phyloP scores from a whole-genome alignment of 2,329 filamentous ascomycete species.

The Alternaria triticimaculans region DNA sequence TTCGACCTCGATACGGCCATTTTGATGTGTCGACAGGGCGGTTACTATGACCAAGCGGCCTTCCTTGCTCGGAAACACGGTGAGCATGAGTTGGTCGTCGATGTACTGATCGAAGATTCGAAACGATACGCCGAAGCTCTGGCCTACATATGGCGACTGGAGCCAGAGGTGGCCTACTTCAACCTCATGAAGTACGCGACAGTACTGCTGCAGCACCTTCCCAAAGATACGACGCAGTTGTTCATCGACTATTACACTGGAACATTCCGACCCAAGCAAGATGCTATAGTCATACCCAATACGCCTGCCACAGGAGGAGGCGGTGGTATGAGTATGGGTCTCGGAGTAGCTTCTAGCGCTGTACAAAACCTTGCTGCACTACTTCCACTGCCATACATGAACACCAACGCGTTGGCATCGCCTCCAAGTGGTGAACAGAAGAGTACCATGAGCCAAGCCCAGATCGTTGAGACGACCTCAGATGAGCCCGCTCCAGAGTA shows the following conservation, averaged over 20 bases:
- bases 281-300: constrained; percentile 60
- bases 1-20: constrained; percentile 98
- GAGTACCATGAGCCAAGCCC: constrained; percentile 61
- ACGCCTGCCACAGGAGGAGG: constrained; percentile 53
- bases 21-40: constrained; percentile 94
- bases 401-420: constrained; percentile 63
- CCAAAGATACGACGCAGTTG: constrained; percentile 79
- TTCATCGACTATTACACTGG: constrained; percentile 97
- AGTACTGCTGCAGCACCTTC: constrained; percentile 86
- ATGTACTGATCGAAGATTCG: constrained; percentile 94
- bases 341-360: constrained; percentile 68
- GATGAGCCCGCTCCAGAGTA: constrained; percentile 67
- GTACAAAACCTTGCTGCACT: constrained; percentile 86
- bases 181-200: constrained; percentile 96
- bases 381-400: constrained; percentile 86
- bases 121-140: constrained; percentile 88
- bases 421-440: constrained; percentile 61
- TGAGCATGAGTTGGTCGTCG: constrained; percentile 91
- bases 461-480: constrained; percentile 60
- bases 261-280: constrained; percentile 75
- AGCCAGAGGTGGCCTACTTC: constrained; percentile 79
- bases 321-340: constrained; percentile 48
- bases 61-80: constrained; percentile 94
- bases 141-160: constrained; percentile 87
- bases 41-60: constrained; percentile 95